Conservation (phyloP, 257 asterid species). For the Plantago major region DNA sequence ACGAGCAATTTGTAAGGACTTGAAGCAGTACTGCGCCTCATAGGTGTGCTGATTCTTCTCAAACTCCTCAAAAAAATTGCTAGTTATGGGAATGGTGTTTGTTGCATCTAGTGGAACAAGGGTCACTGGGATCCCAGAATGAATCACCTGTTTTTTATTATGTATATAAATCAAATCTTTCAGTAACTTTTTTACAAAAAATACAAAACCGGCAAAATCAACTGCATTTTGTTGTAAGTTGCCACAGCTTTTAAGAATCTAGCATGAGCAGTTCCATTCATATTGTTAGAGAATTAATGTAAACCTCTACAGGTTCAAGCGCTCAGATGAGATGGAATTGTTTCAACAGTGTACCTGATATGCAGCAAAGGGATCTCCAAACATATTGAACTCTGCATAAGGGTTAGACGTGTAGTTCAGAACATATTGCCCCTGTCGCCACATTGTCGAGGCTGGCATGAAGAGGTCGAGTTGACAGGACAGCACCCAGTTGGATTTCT, state of each 20-base stretch:
- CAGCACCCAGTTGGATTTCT: conserved; percentile 74
- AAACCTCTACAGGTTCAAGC: not conserved
- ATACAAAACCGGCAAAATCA: no score
- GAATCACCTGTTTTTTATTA: conserved; percentile 49
- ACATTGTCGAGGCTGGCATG: conserved; percentile 61
- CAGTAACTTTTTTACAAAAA: not conserved
- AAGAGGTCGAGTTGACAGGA: conserved; percentile 40
- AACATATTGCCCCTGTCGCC: conserved; percentile 70
- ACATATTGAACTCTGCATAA: conserved; percentile 77
- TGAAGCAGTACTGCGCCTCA: conserved; percentile 83
- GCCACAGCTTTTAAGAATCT: no score
- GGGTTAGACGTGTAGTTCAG: conserved; percentile 60
- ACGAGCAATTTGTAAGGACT: conserved; percentile 63
- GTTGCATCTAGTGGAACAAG: conserved; percentile 92
- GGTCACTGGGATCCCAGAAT: conserved; percentile 79
- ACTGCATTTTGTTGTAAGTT: no score
- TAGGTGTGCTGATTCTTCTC: conserved; percentile 69
- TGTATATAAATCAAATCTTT: not conserved
- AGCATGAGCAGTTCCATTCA: no score
- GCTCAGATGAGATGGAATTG: not conserved
- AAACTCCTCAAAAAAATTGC: conserved; percentile 40
- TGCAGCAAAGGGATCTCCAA: conserved; percentile 89
- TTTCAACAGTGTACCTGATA: conserved; percentile 53
- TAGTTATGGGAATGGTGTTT: conserved; percentile 67
- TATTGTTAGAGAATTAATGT: no score